Percentiles rank a stretch among this genome's conserved stretches.
These are phyloP conservation scores for Coleophoma eucalyptorum DNA, from an alignment of 2,329 filamentous ascomycete genomes.

Conservation along the genomic window DNA sequence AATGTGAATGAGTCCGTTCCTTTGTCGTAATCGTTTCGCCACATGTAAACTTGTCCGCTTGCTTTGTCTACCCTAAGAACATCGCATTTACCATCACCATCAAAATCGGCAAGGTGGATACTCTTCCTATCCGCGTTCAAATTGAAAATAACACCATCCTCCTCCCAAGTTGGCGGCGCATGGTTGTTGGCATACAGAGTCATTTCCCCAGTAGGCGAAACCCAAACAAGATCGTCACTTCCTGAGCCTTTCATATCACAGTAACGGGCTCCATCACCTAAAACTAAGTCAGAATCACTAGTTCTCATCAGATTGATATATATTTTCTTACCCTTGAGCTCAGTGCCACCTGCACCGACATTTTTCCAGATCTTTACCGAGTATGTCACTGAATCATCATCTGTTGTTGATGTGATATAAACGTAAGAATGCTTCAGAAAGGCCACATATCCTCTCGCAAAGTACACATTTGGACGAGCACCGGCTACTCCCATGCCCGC, in stretches of 20 bases:
- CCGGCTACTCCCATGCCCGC: constrained; percentile 20
- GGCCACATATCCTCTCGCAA: constrained; percentile 13
- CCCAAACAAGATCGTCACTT: constrained; percentile 13
- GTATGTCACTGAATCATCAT: too few species aligned
- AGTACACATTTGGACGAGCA: constrained; percentile 26
- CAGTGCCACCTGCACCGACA: too few species aligned
- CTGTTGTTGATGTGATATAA: too few species aligned
- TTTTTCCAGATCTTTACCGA: too few species aligned
- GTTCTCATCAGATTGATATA: too few species aligned
- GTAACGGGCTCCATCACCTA: not conserved
- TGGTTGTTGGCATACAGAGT: not conserved
- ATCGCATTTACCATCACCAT: not conserved
- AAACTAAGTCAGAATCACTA: too few species aligned
- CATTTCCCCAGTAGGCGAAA: not conserved
- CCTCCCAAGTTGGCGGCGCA: not conserved
- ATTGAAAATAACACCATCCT: not conserved
- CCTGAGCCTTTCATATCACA: constrained; percentile 4
- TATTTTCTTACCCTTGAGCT: too few species aligned
- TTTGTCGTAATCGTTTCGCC: not conserved
- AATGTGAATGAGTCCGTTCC: not conserved
- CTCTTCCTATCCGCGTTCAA: not conserved
- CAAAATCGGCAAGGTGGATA: not conserved
- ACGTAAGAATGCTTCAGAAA: too few species aligned
- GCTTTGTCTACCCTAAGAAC: not conserved
- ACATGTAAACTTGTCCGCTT: not conserved